Evolutionary conservation across 2,329 filamentous ascomycete species (phyloP).

Genomic region (Neonectria punicea): DNA sequence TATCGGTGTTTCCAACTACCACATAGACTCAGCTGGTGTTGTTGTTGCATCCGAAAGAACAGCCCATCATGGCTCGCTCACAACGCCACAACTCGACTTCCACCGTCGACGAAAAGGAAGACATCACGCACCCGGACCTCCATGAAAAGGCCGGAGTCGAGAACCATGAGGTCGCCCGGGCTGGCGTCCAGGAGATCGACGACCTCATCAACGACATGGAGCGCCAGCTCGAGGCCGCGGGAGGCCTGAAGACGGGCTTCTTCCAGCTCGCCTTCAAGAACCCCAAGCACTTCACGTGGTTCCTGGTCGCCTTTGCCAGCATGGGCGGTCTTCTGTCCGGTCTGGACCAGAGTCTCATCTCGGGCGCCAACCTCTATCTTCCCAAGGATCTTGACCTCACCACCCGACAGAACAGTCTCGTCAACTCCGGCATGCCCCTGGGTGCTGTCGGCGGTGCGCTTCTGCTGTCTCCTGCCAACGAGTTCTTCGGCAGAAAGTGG

Average conservation of each 20-base stretch:
- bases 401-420: constrained; percentile 68
- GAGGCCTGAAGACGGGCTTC: constrained; percentile 50
- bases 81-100: constrained; percentile 35
- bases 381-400: constrained; percentile 67
- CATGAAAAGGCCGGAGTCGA: constrained; percentile 47
- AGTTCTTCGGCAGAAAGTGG: constrained; percentile 72
- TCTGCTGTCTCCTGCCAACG: constrained; percentile 73
- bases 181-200: constrained; percentile 50
- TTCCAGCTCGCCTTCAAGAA: constrained; percentile 68
- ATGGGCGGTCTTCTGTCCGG: constrained; percentile 80
- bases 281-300: constrained; percentile 72
- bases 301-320: constrained; percentile 76
- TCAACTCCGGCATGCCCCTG: constrained; percentile 77
- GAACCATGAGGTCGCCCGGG: constrained; percentile 50
- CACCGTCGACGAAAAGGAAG: constrained; percentile 38
- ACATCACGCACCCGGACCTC: constrained; percentile 28
- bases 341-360: constrained; percentile 78
- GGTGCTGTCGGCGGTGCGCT: constrained; percentile 77
- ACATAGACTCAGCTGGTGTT: neutral
- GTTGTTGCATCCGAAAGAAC: neutral
- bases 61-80: constrained; percentile 28
- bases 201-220: constrained; percentile 55
- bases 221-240: constrained; percentile 49
- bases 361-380: constrained; percentile 74
- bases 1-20: constrained; percentile 3